Conservation (phyloP, 257 asterid species). For the Scutellaria barbata region DNA sequence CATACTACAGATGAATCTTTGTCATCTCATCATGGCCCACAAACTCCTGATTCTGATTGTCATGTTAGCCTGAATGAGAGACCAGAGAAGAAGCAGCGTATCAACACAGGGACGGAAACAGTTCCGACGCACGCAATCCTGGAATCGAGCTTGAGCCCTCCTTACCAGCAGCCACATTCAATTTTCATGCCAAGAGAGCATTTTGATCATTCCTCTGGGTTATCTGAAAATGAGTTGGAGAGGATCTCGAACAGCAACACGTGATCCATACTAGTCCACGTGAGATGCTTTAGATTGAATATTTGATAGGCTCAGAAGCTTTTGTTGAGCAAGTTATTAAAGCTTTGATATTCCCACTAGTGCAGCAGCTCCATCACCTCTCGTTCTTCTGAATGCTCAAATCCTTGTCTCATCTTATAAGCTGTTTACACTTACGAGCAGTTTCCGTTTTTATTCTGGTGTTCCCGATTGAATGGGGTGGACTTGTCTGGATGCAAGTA, state of each 20-base stretch:
- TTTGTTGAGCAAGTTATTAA: no score
- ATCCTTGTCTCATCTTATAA: no score
- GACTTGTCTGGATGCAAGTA: no score
- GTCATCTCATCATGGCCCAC: slow-evolving; percentile 81
- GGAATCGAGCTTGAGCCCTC: slow-evolving; percentile 53
- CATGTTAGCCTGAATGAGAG: slow-evolving; percentile 49
- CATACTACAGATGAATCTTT: slow-evolving; percentile 57
- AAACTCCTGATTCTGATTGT: slow-evolving; percentile 78
- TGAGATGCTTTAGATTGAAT: no score
- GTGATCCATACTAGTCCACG: slow-evolving; percentile 11
- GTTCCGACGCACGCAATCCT: slow-evolving; percentile 45
- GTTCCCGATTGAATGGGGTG: no score
- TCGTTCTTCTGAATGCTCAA: no score
- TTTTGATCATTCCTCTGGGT: slow-evolving; percentile 45
- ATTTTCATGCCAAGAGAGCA: slow-evolving; percentile 48
- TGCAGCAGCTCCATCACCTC: no score
- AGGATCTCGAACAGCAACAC: slow-evolving; percentile 37
- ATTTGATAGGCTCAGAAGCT: no score
- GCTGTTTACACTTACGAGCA: no score
- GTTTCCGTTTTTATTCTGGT: no score
- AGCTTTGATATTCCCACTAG: no score
- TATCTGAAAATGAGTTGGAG: slow-evolving; percentile 38
- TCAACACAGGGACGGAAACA: slow-evolving; percentile 46
- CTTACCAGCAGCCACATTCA: slow-evolving; percentile 45
- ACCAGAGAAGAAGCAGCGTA: slow-evolving; percentile 56